These are phyloP conservation scores for Trichoderma citrinoviride DNA, from an alignment of 2,329 filamentous ascomycete species.

Conservation along the genomic window DNA sequence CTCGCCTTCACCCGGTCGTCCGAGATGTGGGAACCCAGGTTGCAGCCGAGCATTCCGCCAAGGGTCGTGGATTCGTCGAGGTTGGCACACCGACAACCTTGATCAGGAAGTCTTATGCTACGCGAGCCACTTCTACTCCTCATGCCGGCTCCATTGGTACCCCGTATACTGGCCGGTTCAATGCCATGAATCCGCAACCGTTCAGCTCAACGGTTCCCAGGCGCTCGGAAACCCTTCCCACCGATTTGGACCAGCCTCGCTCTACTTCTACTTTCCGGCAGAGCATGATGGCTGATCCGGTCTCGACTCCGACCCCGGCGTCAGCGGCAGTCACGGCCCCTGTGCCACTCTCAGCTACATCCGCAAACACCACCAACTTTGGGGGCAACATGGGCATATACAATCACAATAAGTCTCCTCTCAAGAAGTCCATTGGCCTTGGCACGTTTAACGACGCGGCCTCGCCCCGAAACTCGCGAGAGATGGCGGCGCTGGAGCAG, in stretches of 20 bases:
- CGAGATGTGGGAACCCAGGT: conserved; percentile 78
- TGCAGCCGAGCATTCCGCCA: conserved; percentile 46
- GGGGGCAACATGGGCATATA: conserved; percentile 80
- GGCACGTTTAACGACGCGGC: conserved; percentile 49
- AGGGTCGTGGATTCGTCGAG: conserved; percentile 45
- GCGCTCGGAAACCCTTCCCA: conserved; percentile 38
- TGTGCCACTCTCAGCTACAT: conserved; percentile 24
- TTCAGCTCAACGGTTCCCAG: conserved; percentile 41
- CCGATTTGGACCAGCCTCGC: conserved; percentile 31
- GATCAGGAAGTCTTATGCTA: conserved; percentile 73
- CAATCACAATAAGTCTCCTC: conserved; percentile 74
- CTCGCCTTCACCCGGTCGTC: conserved; percentile 77
- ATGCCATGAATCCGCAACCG: conserved; percentile 40
- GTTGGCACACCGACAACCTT: conserved; percentile 56
- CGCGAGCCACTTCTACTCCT: conserved; percentile 82
- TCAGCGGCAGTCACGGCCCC: conserved; percentile 23
- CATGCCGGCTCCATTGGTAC: conserved; percentile 66
- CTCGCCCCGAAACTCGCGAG: conserved; percentile 58
- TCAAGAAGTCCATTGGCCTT: conserved; percentile 72
- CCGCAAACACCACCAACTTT: conserved; percentile 34
- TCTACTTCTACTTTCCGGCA: conserved; percentile 34
- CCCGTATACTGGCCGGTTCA: conserved; percentile 36
- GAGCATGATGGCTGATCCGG: conserved; percentile 37
- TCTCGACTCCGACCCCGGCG: conserved; percentile 24
- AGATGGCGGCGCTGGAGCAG: conserved; percentile 59